These are phyloP conservation scores for Miscanthus lutarioriparius DNA, from an alignment of 176 grass and related monocot genomes.

Conservation along the genomic window DNA sequence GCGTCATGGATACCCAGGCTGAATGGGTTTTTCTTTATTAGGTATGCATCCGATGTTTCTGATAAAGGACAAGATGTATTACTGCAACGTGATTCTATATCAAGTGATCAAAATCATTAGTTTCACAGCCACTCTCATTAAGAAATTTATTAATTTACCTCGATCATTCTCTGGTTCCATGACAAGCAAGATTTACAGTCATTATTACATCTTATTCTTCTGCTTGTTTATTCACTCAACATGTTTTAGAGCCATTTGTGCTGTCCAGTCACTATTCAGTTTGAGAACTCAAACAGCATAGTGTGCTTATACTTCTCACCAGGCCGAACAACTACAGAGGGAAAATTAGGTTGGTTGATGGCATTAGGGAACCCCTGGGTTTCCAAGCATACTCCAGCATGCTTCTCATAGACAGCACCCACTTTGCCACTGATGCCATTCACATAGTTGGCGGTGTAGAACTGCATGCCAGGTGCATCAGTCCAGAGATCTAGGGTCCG, in stretches of 20 bases:
- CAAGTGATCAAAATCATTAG: neutral
- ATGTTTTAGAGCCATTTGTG: constrained; percentile 7
- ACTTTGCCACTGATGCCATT: constrained; percentile 65
- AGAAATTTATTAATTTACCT: neutral
- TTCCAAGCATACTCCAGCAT: constrained; percentile 80
- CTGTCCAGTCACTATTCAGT: constrained; percentile 20
- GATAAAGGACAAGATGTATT: neutral
- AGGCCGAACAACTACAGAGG: constrained; percentile 59
- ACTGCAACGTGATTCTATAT: neutral
- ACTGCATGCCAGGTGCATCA: constrained; percentile 78
- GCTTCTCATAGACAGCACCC: constrained; percentile 61
- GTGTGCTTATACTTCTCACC: constrained; percentile 80
- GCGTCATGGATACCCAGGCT: neutral
- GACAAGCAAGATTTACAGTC: neutral
- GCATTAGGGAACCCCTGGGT: constrained; percentile 96
- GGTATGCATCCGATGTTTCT: neutral
- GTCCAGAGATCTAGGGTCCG: constrained; percentile 67
- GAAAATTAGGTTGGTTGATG: constrained; percentile 76
- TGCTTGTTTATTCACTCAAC: constrained; percentile 33
- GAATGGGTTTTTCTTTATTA: neutral
- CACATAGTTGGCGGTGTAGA: constrained; percentile 81
- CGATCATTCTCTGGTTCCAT: too few species aligned
- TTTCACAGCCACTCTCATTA: neutral
- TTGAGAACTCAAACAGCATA: constrained; percentile 76
- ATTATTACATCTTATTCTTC: constrained; percentile 6